Evolutionary conservation across 1,284 basidiomycete species (phyloP).

Genomic region (Ganoderma leucocontextum): DNA sequence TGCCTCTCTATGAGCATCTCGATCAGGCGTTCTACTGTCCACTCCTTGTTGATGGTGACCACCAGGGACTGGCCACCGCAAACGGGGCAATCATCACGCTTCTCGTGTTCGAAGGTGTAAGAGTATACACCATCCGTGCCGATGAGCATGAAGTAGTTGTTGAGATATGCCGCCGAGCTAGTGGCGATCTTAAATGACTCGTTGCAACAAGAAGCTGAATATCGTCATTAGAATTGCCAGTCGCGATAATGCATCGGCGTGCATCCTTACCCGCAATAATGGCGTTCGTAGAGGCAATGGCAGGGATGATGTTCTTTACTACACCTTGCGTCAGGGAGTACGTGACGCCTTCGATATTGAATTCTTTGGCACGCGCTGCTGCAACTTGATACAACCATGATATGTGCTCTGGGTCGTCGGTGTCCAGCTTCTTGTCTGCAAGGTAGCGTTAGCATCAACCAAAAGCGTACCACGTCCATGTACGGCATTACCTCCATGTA

Average conservation of each 20-base stretch:
- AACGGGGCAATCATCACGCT: conserved; percentile 93
- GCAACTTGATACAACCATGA: conserved; percentile 91
- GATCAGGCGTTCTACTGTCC: conserved; percentile 86
- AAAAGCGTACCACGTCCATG: neutral
- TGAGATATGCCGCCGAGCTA: conserved; percentile 90
- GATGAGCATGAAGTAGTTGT: conserved; percentile 99
- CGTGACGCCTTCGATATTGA: conserved; percentile 97
- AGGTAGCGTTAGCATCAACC: neutral
- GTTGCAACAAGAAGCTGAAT: conserved; percentile 93
- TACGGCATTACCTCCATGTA: conserved; percentile 77
- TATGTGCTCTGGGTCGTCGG: conserved; percentile 97
- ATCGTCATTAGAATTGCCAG: conserved; percentile 4
- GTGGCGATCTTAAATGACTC: conserved; percentile 99
- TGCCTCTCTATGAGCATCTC: conserved; percentile 87
- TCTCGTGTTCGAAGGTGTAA: conserved; percentile 96
- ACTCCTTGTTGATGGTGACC: conserved; percentile 70
- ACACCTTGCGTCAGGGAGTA: conserved; percentile 99
- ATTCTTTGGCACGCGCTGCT: conserved; percentile 84
- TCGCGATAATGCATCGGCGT: neutral
- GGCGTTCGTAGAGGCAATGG: conserved; percentile 96
- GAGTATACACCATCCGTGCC: conserved; percentile 98
- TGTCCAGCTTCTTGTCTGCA: conserved; percentile 93
- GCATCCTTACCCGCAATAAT: conserved; percentile 84
- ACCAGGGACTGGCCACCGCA: conserved; percentile 92
- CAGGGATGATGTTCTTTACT: conserved; percentile 99